Evolutionary conservation across 139 green algal genomes (phyloP), one percentile per base, ranked within the genome.

Genomic region (Pleodorina starrii): DNA sequence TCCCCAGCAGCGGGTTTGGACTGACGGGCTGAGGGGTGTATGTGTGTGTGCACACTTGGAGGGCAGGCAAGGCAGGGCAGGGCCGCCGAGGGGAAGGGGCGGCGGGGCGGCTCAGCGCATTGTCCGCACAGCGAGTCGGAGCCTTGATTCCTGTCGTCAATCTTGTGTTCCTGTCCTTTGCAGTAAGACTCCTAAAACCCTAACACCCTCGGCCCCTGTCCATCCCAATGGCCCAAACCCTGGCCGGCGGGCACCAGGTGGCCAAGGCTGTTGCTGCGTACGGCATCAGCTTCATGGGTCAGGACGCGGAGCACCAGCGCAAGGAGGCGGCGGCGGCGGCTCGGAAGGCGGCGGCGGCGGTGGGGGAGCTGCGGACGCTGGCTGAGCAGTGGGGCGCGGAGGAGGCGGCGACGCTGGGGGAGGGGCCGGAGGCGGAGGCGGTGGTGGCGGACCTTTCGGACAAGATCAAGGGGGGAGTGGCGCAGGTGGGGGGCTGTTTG

Each of bases 191-290:
- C n/a, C n/a, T n/a, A n/a, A n/a, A n/a, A n/a, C n/a, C n/a, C n/a
- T n/a, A n/a, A n/a, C n/a, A n/a, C n/a, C n/a, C n/a, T n/a, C n/a
- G n/a, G n/a, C n/a, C n/a, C n/a, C n/a, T n/a, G n/a, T n/a, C n/a
- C n/a, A n/a, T n/a, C n/a, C n/a, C n/a, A n/a, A n/a, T n/a, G n/a
- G n/a, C n/a, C n/a, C n/a, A n/a, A n/a, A n/a, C n/a, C n/a, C n/a
- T n/a, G n/a, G n/a, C n/a, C n/a, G n/a, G n/a, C n/a, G n/a, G n/a
- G n/a, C n/a, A n/a, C 36, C 42, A 87, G 81, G 63, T 87, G 19
- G 42, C 81, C 63, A 78, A 78, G 43, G 81, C 81, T 9, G 81
- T 87, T 32, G 60, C 81, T 32, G 50, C 81, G 19, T 63, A 77
- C 42, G 63, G 81, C 43, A 51, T 87, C 10, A 40, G 42, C 42